Evolutionary conservation across 805 yeast species (phyloP), one percentile per base, ranked within the genome.

Genomic region (Teunomyces funiuensis): DNA sequence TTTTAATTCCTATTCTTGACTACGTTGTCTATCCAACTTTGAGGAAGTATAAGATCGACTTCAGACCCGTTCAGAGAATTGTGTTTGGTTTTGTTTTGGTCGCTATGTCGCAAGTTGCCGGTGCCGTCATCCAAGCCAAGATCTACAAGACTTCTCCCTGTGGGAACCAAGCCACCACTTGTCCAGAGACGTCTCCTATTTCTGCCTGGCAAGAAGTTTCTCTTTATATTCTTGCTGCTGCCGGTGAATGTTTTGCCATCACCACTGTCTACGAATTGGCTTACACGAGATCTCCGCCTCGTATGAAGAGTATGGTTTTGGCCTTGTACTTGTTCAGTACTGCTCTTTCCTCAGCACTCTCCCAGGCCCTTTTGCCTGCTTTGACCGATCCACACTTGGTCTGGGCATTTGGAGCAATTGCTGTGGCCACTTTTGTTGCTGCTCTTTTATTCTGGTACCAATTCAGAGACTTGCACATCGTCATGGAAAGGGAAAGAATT

Each of bases 211-310:
- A 49, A 33, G 58, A 54, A 17, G 52, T 51, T 9, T 40, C 45
- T 11, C 40, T 51, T 34, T 73, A 66, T 47, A 54, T 66, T n/a
- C 54, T 75, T 37, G 69, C 70, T 26, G 82, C 81, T 14, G 63
- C 68, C 7, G 75, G 79, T 37, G 82, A 77, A 54, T 74, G 80
- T 56, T 76, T 75, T 49, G 73, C 79, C 11, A 67, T 58, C 41
- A 69, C 71, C 23, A 74, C 80, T 9, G 77, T 73, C 26, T 76
- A 76, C 51, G 80, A 76, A 55, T 58, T 76, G 42, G 81, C 82
- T 1, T 77, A 76, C 55, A 67, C 78, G 2, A 62, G 75, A 53
- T 63, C 80, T 5, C 79, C 81, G 19, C 69, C 64, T 5, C 60
- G 66, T 29, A 69, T 76, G 75, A 71, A 72, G 52, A 73, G 79